These are phyloP conservation scores for Skeletonema costatum DNA, from an alignment of 108 stramenopile genomes.

Conservation along the genomic window DNA sequence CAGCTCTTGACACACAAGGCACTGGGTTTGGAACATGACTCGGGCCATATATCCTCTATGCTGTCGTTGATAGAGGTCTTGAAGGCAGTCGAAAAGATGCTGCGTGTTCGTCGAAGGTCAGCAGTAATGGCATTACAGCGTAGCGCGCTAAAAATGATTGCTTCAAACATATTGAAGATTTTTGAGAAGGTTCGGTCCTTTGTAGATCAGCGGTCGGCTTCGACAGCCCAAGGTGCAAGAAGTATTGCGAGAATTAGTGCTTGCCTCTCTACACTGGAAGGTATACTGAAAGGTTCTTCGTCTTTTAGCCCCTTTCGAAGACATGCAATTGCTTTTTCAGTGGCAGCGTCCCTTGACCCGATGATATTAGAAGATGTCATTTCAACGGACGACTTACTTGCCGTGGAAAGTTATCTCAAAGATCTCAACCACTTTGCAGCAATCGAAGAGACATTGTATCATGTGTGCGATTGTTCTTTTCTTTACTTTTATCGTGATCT, in stretches of 20 bases:
- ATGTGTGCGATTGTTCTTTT: slow-evolving; percentile 46
- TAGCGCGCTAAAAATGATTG: slow-evolving; percentile 42
- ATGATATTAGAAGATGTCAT: slow-evolving; percentile 19
- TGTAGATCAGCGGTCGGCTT: slow-evolving; percentile 36
- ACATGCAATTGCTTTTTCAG: slow-evolving; percentile 26
- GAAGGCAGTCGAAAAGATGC: slow-evolving; percentile 54
- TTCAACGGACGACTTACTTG: slow-evolving; percentile 21
- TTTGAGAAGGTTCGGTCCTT: slow-evolving; percentile 37
- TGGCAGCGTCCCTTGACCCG: slow-evolving; percentile 43
- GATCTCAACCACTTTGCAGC: slow-evolving; percentile 32
- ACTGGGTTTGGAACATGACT: slow-evolving; percentile 26
- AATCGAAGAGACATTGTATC: slow-evolving; percentile 26
- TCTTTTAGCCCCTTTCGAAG: slow-evolving; percentile 48
- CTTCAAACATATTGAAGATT: slow-evolving; percentile 40
- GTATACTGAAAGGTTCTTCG: slow-evolving; percentile 40
- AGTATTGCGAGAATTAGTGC: slow-evolving; percentile 35
- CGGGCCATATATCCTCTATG: slow-evolving; percentile 24
- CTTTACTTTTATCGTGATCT: slow-evolving; percentile 54
- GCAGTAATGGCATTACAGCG: slow-evolving; percentile 43
- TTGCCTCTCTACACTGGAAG: slow-evolving; percentile 47
- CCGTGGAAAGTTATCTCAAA: slow-evolving; percentile 30
- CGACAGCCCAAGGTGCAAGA: slow-evolving; percentile 22
- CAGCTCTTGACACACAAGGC: slow-evolving; percentile 44
- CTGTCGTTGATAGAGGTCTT: slow-evolving; percentile 35
- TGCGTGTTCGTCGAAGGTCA: slow-evolving; percentile 42